Conservation (phyloP, 108 stramenopile genomes). For the Skeletonema marinoi region DNA sequence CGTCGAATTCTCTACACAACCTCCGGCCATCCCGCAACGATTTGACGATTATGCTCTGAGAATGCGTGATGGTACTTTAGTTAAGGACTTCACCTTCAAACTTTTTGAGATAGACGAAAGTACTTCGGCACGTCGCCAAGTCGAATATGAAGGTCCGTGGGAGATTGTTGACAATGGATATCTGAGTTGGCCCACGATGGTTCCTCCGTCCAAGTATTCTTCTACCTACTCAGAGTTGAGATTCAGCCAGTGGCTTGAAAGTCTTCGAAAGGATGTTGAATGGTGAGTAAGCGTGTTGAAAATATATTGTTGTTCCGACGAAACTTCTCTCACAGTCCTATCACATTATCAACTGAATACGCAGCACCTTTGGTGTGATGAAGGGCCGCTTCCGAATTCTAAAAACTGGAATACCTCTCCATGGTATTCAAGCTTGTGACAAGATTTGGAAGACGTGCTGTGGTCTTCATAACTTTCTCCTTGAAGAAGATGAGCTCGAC, state of each 20-base stretch:
- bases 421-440: slow-evolving; percentile 12
- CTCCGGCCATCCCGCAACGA: neutral
- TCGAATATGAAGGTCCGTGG: neutral
- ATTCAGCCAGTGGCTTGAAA: neutral
- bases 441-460: slow-evolving; percentile 26
- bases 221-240: neutral
- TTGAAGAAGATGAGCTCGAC: neutral
- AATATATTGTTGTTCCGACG: no score
- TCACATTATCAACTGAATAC: no score
- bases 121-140: neutral
- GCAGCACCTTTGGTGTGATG: no score
- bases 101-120: neutral
- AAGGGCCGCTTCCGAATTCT: slow-evolving; percentile 4
- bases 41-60: neutral
- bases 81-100: neutral
- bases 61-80: neutral
- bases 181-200: neutral
- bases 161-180: slow-evolving; percentile 1
- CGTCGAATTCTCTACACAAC: slow-evolving; percentile 4
- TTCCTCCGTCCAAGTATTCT: neutral
- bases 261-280: neutral
- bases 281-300: slow-evolving; percentile 1
- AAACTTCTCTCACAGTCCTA: no score
- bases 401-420: slow-evolving; percentile 12
- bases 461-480: slow-evolving; percentile 8